phyloP scores from a whole-genome alignment of 768 basidiomycete species.

The Chlorophyllum brunneum region DNA sequence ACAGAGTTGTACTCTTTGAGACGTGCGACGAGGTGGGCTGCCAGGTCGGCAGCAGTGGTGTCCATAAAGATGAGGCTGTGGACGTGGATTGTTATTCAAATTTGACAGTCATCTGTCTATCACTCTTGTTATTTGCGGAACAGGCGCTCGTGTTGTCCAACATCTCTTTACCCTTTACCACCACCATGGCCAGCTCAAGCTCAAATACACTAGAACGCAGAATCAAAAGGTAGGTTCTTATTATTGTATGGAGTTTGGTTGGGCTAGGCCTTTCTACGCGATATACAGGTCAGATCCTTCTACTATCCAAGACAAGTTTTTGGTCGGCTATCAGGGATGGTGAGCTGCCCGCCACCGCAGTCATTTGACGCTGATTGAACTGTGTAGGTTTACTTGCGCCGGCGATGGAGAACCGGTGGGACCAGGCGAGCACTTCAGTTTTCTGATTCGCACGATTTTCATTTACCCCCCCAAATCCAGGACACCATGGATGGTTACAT shows the following conservation, averaged over 20 bases:
- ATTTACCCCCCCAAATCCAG: slow-evolving; percentile 21
- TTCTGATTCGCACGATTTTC: neutral
- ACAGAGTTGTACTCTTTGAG: slow-evolving; percentile 32
- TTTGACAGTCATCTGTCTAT: too few relatives aligned
- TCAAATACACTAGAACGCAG: slow-evolving; percentile 29
- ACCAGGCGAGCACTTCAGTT: slow-evolving; percentile 37
- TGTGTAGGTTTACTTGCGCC: slow-evolving; percentile 62
- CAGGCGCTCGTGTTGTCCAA: neutral
- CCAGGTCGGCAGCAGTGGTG: slow-evolving; percentile 19
- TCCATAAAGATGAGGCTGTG: slow-evolving; percentile 18
- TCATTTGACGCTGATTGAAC: neutral
- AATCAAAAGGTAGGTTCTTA: slow-evolving; percentile 37
- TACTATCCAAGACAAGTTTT: slow-evolving; percentile 79
- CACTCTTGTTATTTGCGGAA: too few relatives aligned
- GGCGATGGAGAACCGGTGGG: slow-evolving; percentile 67
- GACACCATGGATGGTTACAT: slow-evolving; percentile 85
- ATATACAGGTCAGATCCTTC: slow-evolving; percentile 54
- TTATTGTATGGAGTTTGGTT: too few relatives aligned
- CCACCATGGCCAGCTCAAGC: slow-evolving; percentile 25
- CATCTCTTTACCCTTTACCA: slow-evolving; percentile 1
- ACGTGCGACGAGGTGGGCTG: slow-evolving; percentile 20
- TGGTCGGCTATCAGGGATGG: slow-evolving; percentile 90
- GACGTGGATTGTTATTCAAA: neutral
- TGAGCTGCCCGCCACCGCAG: slow-evolving; percentile 25
- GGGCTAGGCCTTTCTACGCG: neutral